Evolutionary conservation across 169 alveolate species (phyloP).

Genomic region (Perkinsus chesapeaki): DNA sequence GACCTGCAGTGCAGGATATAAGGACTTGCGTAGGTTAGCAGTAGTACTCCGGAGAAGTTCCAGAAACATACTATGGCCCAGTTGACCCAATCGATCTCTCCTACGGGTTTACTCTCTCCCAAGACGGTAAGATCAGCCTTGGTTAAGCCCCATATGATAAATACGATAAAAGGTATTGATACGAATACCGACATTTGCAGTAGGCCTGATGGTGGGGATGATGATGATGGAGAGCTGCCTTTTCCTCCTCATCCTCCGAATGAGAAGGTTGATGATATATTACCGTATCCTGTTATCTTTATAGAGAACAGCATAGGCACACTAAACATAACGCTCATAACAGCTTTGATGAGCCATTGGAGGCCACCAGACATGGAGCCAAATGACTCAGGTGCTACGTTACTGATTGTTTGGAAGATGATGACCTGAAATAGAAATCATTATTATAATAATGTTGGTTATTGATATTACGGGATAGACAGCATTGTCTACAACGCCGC

Average conservation of each 20-base stretch:
- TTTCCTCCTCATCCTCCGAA: too few species aligned
- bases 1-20: not conserved
- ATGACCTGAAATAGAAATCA: not conserved
- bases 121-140: not conserved
- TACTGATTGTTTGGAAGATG: not conserved
- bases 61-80: not conserved
- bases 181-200: not conserved
- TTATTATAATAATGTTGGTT: not conserved
- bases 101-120: not conserved
- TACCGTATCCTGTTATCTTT: not conserved
- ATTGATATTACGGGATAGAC: constrained; percentile 10
- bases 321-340: not conserved
- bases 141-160: not conserved
- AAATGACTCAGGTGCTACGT: not conserved
- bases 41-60: not conserved
- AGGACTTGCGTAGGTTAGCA: not conserved
- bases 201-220: not conserved
- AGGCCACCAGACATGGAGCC: not conserved
- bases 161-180: not conserved
- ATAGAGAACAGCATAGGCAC: not conserved
- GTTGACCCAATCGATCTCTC: not conserved
- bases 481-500: constrained; percentile 19
- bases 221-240: not conserved
- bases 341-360: not conserved
- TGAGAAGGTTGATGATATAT: too few species aligned